Base-by-base conservation (phyloP, 257 asterid species). In the Solanum raphanifolium region DNA sequence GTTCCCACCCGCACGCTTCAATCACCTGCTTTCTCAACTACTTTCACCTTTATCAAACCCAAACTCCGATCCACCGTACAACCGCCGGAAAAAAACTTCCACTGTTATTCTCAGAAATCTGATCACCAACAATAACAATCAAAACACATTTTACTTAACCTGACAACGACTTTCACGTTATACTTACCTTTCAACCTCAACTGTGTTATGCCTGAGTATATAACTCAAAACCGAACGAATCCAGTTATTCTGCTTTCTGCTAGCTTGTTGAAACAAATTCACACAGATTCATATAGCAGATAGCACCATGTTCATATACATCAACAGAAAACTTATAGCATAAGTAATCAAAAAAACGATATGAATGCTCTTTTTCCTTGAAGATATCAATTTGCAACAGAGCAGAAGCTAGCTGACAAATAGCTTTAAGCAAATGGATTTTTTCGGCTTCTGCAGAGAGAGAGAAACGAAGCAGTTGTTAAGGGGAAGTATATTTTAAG, bases 401-500 rank as follows among this genome's bases (percentile, higher is more conserved):
- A 11, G 71, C 72, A 9, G 25, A 35, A 76, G 38, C 25, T 8
- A 86, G 65, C 85, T 5, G 85, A 81, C 68, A 81, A 81, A 31
- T 32, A 18, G 85, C 27, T 29, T 31, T 16, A 29, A 74, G 12
- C 71, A 31, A 48, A 48, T 82, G 43, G 31, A 15, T 18, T 48
- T 18, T 81, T 48, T 31, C 36, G 69, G 65, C 43, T 82, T 48
- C 29, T 48, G 83, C n/a, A 75, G 13, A 3, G 16, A 65, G 68
- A 41, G 32, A 39, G 66, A 78, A 5, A 60, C 32, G 65, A 89
- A 62, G 6, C 15, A 83, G 71, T 46, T 18, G 39, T 71, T 36
- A 60, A 86, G 48, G 36, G 25, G 48, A 13, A 2, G 16, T 48
- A 76, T 86, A 86, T 86, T 90, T 86, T 90, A 90, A 88, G 85